These are phyloP conservation scores for Polyporus arcularius DNA, from an alignment of 768 basidiomycete genomes.

Conservation along the genomic window DNA sequence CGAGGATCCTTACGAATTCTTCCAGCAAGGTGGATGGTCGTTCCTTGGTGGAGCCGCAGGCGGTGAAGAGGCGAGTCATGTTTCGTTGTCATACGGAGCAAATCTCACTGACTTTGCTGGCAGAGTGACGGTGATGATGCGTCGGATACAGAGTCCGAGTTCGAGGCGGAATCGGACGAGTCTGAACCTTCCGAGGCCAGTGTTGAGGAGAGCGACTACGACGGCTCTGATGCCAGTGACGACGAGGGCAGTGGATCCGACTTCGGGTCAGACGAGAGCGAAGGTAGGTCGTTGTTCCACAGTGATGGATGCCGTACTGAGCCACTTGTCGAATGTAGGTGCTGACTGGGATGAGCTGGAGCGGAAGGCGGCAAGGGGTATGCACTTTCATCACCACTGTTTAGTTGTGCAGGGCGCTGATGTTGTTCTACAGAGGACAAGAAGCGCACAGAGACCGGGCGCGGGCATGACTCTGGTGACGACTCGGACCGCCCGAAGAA, in stretches of 20 bases:
- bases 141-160: conserved; percentile 69
- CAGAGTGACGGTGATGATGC: conserved; percentile 65
- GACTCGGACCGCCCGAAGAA: conserved; percentile 45
- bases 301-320: not conserved
- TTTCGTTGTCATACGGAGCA: not conserved
- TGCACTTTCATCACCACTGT: conserved; percentile 17
- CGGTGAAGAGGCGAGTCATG: conserved; percentile 61
- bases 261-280: conserved; percentile 61
- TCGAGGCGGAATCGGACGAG: conserved; percentile 50
- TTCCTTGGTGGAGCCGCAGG: conserved; percentile 76
- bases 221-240: conserved; percentile 51
- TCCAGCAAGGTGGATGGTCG: conserved; percentile 93
- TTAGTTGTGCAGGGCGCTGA: not conserved
- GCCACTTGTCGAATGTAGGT: conserved; percentile 40
- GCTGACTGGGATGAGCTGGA: conserved; percentile 98
- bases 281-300: conserved; percentile 39
- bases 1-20: conserved; percentile 93
- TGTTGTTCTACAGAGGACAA: conserved; percentile 42
- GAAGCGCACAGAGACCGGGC: conserved; percentile 37
- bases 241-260: conserved; percentile 70
- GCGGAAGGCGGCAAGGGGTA: conserved; percentile 86
- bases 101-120: not conserved
- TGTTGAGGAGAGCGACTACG: conserved; percentile 54
- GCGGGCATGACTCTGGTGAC: conserved; percentile 41
- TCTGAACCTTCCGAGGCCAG: conserved; percentile 43